Percentiles rank a stretch among this genome's conserved stretches.
These are phyloP conservation scores for Raffaelea albimanens DNA, from an alignment of 2,329 filamentous ascomycete genomes.

Conservation along the genomic window DNA sequence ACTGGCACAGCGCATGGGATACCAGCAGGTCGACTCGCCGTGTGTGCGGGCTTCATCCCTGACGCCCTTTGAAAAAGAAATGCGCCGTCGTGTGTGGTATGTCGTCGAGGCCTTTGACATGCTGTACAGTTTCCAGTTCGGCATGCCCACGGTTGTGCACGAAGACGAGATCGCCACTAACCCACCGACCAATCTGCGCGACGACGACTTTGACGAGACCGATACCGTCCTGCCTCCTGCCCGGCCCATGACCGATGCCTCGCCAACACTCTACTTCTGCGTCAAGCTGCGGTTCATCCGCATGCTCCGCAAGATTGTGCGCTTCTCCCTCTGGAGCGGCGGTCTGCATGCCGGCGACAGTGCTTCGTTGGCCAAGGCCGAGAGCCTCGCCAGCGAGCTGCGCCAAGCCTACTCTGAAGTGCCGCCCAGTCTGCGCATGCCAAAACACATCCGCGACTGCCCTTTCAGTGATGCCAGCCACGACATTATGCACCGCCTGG, in stretches of 20 bases:
- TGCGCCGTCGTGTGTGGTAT: constrained; percentile 40
- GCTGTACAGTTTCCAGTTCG: constrained; percentile 39
- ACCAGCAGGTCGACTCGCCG: constrained; percentile 29
- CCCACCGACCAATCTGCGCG: constrained; percentile 51
- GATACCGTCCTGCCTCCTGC: constrained; percentile 43
- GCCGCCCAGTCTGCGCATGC: constrained; percentile 12
- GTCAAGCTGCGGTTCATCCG: constrained; percentile 28
- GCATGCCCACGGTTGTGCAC: constrained; percentile 31
- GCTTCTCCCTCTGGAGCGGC: constrained; percentile 25
- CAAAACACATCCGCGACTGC: constrained; percentile 10
- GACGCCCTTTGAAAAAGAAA: constrained; percentile 39
- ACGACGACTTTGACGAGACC: constrained; percentile 55
- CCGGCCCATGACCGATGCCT: constrained; percentile 47
- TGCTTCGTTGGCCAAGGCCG: background rate
- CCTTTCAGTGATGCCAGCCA: constrained; percentile 33
- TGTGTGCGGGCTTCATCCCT: constrained; percentile 13
- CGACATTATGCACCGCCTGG: constrained; percentile 41
- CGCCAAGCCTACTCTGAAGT: background rate
- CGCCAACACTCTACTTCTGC: constrained; percentile 44
- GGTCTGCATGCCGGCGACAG: background rate
- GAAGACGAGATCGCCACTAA: constrained; percentile 53
- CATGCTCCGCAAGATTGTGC: constrained; percentile 35
- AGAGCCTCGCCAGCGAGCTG: constrained; percentile 9
- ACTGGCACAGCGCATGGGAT: constrained; percentile 41
- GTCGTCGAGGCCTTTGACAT: constrained; percentile 38